These are phyloP conservation scores for Colletotrichum eremochloae DNA, from an alignment of 2,329 filamentous ascomycete genomes.

Conservation along the genomic window DNA sequence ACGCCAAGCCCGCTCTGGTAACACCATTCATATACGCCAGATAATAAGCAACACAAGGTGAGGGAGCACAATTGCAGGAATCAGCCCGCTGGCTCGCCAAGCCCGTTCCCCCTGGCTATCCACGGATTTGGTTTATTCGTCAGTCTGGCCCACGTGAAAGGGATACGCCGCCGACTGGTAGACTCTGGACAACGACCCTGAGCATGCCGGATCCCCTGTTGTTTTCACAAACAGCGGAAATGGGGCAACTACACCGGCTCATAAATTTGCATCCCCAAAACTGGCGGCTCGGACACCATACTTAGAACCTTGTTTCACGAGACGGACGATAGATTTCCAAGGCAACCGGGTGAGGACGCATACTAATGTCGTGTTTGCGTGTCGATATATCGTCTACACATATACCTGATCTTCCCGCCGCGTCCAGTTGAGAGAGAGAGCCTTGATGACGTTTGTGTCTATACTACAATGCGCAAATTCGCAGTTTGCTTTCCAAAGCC, in stretches of 20 bases:
- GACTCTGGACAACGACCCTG: not conserved
- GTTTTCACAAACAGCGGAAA: constrained; percentile 9
- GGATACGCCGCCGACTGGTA: constrained; percentile 23
- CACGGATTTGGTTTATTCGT: constrained; percentile 16
- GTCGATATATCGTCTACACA: constrained; percentile 4
- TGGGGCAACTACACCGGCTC: not conserved
- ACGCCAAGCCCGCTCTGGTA: constrained; percentile 22
- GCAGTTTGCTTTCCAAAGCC: constrained; percentile 24
- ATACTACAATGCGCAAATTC: constrained; percentile 22
- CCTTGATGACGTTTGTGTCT: not conserved
- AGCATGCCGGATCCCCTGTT: constrained; percentile 2
- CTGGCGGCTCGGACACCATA: not conserved
- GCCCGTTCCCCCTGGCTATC: constrained; percentile 3
- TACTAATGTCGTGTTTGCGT: not conserved
- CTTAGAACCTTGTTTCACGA: constrained; percentile 11
- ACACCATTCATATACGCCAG: constrained; percentile 14
- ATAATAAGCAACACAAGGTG: constrained; percentile 9
- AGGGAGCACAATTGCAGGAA: constrained; percentile 12
- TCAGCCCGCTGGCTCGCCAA: constrained; percentile 32
- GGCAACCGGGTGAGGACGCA: not conserved
- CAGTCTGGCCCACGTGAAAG: constrained; percentile 33
- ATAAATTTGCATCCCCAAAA: not conserved
- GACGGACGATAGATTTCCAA: not conserved
- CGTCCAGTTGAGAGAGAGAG: not conserved
- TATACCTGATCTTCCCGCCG: constrained; percentile 4